phyloP scores from a whole-genome alignment of 768 basidiomycete genomes.

The Suillus paluster region DNA sequence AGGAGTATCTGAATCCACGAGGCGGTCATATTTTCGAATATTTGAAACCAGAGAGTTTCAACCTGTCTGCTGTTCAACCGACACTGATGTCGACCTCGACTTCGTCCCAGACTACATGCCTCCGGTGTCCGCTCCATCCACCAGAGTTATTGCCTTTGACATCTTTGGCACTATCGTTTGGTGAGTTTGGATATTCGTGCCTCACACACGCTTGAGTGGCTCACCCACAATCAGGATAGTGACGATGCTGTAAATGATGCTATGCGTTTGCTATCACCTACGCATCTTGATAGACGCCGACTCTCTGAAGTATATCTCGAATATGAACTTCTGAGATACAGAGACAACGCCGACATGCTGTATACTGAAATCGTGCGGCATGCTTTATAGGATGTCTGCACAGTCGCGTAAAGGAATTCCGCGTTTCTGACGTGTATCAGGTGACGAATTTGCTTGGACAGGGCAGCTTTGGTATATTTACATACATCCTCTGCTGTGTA shows the following conservation, averaged over 20 bases:
- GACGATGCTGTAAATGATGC: not conserved
- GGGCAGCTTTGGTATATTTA: too few species aligned
- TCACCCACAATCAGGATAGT: not conserved
- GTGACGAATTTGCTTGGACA: too few species aligned
- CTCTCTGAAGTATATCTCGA: slow-evolving; percentile 4
- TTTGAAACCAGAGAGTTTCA: slow-evolving; percentile 2
- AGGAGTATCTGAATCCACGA: not conserved
- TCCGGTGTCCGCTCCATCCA: not conserved
- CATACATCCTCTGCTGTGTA: too few species aligned
- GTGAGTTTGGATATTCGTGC: not conserved
- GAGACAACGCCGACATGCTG: not conserved
- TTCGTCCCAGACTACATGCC: not conserved
- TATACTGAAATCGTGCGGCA: not conserved
- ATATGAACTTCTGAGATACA: slow-evolving; percentile 4
- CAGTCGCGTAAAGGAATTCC: too few species aligned
- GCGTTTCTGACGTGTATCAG: too few species aligned
- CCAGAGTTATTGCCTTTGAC: slow-evolving; percentile 4
- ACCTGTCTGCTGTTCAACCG: not conserved
- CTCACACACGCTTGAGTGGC: not conserved
- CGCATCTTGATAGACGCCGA: not conserved
- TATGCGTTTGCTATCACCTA: not conserved
- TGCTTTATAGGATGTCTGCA: not conserved
- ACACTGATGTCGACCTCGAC: too few species aligned
- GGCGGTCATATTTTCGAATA: slow-evolving; percentile 5
- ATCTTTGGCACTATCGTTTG: not conserved